phyloP scores from a whole-genome alignment of 441 rosid genomes.

The Kokia cookei region DNA sequence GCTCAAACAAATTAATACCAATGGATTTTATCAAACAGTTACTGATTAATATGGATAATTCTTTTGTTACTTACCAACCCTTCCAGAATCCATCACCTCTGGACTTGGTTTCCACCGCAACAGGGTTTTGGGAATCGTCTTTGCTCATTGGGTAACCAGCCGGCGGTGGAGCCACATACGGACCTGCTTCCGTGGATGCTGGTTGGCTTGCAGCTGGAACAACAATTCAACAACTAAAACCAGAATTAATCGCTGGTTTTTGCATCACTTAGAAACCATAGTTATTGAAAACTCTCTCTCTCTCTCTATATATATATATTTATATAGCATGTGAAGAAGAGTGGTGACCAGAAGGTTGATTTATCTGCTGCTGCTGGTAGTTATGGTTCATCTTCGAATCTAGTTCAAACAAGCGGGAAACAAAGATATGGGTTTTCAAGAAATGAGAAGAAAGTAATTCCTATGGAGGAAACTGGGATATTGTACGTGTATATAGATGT shows the following conservation, averaged over 20 bases:
- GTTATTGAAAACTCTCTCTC: not conserved
- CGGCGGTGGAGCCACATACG: conserved; percentile 41
- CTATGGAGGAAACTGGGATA: not conserved
- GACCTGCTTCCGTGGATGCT: conserved; percentile 16
- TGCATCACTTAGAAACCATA: not conserved
- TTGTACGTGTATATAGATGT: not conserved
- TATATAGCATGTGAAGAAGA: too few relatives aligned
- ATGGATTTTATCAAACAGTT: too few relatives aligned
- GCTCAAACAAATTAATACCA: too few relatives aligned
- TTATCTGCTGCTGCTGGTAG: not conserved
- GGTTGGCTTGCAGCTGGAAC: conserved; percentile 8
- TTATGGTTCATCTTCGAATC: not conserved
- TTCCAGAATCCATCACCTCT: conserved; percentile 73
- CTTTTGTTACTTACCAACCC: conserved; percentile 40
- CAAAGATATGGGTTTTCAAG: not conserved
- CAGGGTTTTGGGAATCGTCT: not conserved
- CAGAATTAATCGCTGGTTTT: not conserved
- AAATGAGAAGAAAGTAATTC: not conserved
- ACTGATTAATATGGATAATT: too few relatives aligned
- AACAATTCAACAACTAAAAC: not conserved
- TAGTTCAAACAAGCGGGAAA: not conserved
- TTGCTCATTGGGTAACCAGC: conserved; percentile 47
- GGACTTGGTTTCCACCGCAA: conserved; percentile 39
- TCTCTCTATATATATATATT: too few relatives aligned
- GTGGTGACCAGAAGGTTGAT: not conserved